phyloP scores from a whole-genome alignment of 1,139 yeast genomes.

The Saccharomyces hybrid region DNA sequence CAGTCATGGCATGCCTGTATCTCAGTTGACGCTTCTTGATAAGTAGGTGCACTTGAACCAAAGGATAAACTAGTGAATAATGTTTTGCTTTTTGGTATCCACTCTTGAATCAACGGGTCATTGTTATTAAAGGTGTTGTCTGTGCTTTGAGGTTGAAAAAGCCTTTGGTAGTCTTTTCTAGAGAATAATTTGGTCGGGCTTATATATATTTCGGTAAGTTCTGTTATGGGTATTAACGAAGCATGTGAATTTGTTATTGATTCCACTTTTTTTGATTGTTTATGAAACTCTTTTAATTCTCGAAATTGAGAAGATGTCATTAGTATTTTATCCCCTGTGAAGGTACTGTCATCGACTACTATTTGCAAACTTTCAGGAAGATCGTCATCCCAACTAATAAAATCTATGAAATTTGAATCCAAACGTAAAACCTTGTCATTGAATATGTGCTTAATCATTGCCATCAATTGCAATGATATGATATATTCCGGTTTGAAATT shows the following conservation, averaged over 20 bases:
- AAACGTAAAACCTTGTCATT: conserved; percentile 44
- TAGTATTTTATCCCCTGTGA: not conserved
- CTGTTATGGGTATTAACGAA: not conserved
- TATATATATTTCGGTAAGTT: not conserved
- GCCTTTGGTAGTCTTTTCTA: not conserved
- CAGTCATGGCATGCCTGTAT: not conserved
- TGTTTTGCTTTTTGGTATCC: not conserved
- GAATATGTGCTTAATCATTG: conserved; percentile 67
- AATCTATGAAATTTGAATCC: conserved; percentile 66
- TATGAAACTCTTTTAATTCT: not conserved
- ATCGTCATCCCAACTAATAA: conserved; percentile 38
- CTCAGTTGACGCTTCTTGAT: not conserved
- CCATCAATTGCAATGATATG: conserved; percentile 58
- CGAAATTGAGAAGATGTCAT: not conserved
- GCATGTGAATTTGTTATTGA: not conserved
- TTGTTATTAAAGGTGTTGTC: not conserved
- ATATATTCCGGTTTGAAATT: conserved; percentile 49
- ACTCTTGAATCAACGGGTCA: not conserved
- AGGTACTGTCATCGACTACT: not conserved
- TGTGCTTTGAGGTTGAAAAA: not conserved
- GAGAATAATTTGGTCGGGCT: not conserved
- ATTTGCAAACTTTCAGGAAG: conserved; percentile 14
- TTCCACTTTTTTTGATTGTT: not conserved
- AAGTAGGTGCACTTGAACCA: not conserved
- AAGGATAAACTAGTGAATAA: not conserved